phyloP scores from a whole-genome alignment of 257 asterid species.

The Solanum piurae region DNA sequence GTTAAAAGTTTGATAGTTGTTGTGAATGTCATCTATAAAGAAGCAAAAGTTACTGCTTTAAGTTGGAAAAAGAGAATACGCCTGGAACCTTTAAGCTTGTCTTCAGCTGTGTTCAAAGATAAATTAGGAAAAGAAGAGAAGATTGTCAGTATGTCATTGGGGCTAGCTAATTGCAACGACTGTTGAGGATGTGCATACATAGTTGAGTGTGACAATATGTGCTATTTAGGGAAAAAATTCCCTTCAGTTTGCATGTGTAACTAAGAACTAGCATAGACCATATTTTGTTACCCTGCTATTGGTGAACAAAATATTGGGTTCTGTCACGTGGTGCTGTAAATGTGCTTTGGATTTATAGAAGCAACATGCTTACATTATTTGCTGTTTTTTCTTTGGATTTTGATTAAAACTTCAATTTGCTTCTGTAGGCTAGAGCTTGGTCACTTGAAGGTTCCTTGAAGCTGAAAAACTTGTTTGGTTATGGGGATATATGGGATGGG shows the following conservation, averaged over 20 bases:
- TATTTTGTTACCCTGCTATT: background rate
- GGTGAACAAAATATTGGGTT: background rate
- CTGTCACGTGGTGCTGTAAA: background rate
- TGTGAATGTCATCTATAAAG: background rate
- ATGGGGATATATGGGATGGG: conserved; percentile 94
- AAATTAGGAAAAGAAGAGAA: background rate
- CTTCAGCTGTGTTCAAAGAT: background rate
- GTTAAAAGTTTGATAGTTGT: background rate
- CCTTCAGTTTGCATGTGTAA: background rate
- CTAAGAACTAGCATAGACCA: background rate
- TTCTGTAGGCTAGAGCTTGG: conserved; percentile 80
- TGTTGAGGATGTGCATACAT: background rate
- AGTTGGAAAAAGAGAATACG: background rate
- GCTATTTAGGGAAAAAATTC: background rate
- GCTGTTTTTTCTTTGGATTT: background rate
- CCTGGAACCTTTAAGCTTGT: background rate
- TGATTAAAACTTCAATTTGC: conserved; percentile 12
- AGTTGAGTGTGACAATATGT: background rate
- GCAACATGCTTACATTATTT: background rate
- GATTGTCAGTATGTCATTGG: background rate
- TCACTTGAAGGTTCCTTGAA: conserved; percentile 61
- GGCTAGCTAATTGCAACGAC: background rate
- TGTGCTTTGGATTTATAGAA: background rate
- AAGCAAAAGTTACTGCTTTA: background rate
- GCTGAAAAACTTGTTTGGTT: conserved; percentile 77